Evolutionary conservation across 345 rosid genomes (phyloP), one percentile per base, ranked within the genome.

Genomic region (Eucalyptus tenuipes): DNA sequence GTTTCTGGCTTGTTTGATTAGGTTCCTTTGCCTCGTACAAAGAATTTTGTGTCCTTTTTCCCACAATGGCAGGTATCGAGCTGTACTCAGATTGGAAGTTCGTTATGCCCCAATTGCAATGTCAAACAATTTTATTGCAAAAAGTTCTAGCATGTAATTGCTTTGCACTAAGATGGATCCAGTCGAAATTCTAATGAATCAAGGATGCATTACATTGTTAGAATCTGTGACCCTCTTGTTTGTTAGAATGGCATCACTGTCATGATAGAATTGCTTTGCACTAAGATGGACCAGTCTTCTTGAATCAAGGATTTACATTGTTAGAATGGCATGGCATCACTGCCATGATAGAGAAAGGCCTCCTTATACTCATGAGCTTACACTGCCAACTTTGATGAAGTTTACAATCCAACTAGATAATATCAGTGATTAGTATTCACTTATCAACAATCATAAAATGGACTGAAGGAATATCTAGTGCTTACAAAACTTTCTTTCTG

Each of bases 1-100:
- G 93, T 89, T 14, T 89, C 88, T 45, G 88, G 89, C 88, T 88
- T 92, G 25, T 92, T 92, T 87, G 96, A 92, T 48, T 92, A 89
- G 88, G 27, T 79, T 31, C 75, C 15, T 25, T 81, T 12, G 50
- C 27, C 53, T 24, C 0, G 50, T 24, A 18, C 66, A 59, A 24
- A 25, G 17, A 84, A 12, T 82, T 84, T 84, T 2, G 29, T 17
- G 27, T 44, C 50, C 15, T 84, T 42, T 82, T 24, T 82, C 49
- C 47, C 24, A 22, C 50, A 82, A 9, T 25, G 4, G 86, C 49
- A 2, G 66, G 66, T 27, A 59, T 59, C 7, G 1, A 59, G 66
- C 66, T 25, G 66, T 27, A 10, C 15, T 11, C 66, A 59, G 31
- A 59, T 27, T 59, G 66, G 57, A 52, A 52, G 57, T 1, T 52